Base-by-base conservation (phyloP, 148 eudicot species). In the Rhododendron williamsianum region DNA sequence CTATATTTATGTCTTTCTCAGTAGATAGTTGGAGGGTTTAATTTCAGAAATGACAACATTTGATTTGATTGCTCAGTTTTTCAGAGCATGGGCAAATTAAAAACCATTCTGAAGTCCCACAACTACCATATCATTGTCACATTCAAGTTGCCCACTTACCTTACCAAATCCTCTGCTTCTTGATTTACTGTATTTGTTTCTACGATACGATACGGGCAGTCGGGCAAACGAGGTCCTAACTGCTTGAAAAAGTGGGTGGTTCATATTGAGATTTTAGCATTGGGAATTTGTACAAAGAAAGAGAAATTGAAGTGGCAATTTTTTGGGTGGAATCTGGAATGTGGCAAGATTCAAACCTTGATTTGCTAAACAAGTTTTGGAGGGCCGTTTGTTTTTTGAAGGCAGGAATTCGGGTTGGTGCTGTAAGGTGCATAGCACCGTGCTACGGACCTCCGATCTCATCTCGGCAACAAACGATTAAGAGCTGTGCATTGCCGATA, bases 71-170 rank as follows among this genome's bases (percentile, higher is more conserved):
- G 76, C 76, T 71, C 76, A 71, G 36, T 30, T 71, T 71, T 30
- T 33, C 38, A 33, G 41, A 36, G 45, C 36, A 19, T 35, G 67
- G 69, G 45, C n/a, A 38, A 54, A 15, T 35, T n/a, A 30, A 67
- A 67, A 51, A 35, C 83, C 83, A 54, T 81, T 30, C 45, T 81
- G 35, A 52, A 54, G 83, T n/a, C 36, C 83, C 18, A 54, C 69
- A 81, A 48, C 69, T 19, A 56, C 83, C 69, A 81, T 54, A 18
- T 19, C 46, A 33, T 35, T 54, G 67, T 19, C 69, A 56, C 83
- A 81, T 30, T 81, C 16, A 81, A 81, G 58, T 54, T 35, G 19
- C 67, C 83, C 10, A 18, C 33, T 11, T 9, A 78, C 33, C 27
- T 23, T 11, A 77, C 52, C 81, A 25, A 25, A 46, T 78, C 58